These are phyloP conservation scores for Cutaneotrichosporon mucoides DNA, from an alignment of 1,284 basidiomycete genomes.

Conservation along the genomic window DNA sequence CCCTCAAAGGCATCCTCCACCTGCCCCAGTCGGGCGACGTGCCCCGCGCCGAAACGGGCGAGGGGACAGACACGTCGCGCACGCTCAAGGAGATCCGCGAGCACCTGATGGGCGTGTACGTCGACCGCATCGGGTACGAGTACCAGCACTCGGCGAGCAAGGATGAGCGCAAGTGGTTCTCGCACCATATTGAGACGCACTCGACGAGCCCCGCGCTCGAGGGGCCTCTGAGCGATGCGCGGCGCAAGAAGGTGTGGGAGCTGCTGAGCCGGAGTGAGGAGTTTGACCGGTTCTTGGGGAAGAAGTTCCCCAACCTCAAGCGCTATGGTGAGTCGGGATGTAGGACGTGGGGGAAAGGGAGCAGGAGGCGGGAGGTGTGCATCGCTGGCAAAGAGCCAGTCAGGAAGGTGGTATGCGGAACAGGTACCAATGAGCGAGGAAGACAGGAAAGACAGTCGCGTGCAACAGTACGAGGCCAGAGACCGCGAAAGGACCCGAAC, in stretches of 20 bases:
- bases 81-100: slow-evolving; percentile 61
- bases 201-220: slow-evolving; percentile 48
- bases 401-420: background rate
- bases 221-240: slow-evolving; percentile 35
- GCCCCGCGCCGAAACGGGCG: slow-evolving; percentile 48
- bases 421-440: background rate
- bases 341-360: too few relatives aligned
- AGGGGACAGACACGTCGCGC: slow-evolving; percentile 58
- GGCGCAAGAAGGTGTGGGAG: slow-evolving; percentile 60
- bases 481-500: too few relatives aligned
- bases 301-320: slow-evolving; percentile 45
- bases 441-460: background rate
- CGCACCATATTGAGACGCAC: slow-evolving; percentile 70
- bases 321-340: slow-evolving; percentile 31
- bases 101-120: slow-evolving; percentile 69
- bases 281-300: slow-evolving; percentile 57
- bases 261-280: slow-evolving; percentile 71
- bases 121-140: slow-evolving; percentile 79
- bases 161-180: slow-evolving; percentile 61
- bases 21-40: slow-evolving; percentile 23
- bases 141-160: slow-evolving; percentile 53
- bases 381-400: background rate
- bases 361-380: background rate
- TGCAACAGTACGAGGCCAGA: too few relatives aligned
- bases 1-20: slow-evolving; percentile 66